phyloP scores from a whole-genome alignment of 495 filamentous ascomycete genomes.

The Daldinia caldariorum region DNA sequence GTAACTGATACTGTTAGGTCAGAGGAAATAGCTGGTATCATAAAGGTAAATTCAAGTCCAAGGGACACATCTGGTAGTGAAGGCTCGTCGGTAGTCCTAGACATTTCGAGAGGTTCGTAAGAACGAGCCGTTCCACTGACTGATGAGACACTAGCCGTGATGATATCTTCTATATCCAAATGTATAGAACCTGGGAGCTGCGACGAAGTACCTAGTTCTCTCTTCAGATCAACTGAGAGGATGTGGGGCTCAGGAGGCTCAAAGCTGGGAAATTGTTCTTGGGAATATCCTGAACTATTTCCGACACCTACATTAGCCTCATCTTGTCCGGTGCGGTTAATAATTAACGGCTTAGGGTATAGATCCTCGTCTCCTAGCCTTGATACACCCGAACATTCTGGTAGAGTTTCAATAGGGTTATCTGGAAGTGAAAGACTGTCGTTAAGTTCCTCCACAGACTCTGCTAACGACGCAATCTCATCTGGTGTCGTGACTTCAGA shows the following conservation, averaged over 20 bases:
- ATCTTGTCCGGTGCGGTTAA: slow-evolving; percentile 6
- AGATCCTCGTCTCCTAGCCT: background rate
- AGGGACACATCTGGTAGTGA: background rate
- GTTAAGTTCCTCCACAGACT: slow-evolving; percentile 17
- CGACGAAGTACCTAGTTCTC: background rate
- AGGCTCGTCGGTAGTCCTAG: background rate
- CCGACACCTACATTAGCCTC: background rate
- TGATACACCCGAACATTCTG: slow-evolving; percentile 14
- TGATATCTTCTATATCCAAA: slow-evolving; percentile 1
- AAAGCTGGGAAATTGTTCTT: background rate
- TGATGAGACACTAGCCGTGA: slow-evolving; percentile 27
- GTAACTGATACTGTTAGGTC: background rate
- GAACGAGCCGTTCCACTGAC: slow-evolving; percentile 15
- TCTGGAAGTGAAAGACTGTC: slow-evolving; percentile 2
- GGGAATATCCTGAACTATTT: background rate
- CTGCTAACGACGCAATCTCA: slow-evolving; percentile 24
- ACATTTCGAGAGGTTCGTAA: background rate
- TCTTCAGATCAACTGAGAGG: background rate
- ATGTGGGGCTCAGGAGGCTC: background rate
- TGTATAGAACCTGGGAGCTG: background rate
- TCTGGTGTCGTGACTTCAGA: slow-evolving; percentile 47
- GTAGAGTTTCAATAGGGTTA: slow-evolving; percentile 35
- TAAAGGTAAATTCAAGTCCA: background rate
- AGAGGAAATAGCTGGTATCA: background rate
- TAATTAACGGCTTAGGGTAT: slow-evolving; percentile 28